Percentiles rank a stretch among this genome's conserved stretches.
These are phyloP conservation scores for Sporisorium iseilematis-ciliati DNA, from an alignment of 1,284 basidiomycete species.

Conservation along the genomic window DNA sequence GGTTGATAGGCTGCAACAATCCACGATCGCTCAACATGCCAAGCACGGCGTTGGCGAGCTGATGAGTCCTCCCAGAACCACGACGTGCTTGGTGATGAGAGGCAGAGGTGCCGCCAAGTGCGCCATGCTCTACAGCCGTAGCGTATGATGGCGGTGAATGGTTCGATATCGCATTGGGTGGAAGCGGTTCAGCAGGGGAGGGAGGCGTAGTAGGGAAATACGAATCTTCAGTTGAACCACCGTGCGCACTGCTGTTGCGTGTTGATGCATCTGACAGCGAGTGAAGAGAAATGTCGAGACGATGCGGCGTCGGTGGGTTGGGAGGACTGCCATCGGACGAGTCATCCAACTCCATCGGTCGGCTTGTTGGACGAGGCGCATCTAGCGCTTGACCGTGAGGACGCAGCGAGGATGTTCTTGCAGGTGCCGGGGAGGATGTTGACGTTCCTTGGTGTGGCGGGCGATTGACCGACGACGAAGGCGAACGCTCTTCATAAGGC, in stretches of 20 bases:
- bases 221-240: constrained; percentile 28
- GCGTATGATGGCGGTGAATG: constrained; percentile 36
- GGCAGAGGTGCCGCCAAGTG: constrained; percentile 37
- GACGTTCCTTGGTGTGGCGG: constrained; percentile 2
- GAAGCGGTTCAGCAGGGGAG: constrained; percentile 23
- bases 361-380: constrained; percentile 22
- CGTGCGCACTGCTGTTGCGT: constrained; percentile 10
- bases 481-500: constrained; percentile 45
- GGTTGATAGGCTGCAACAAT: constrained; percentile 48
- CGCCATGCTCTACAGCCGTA: constrained; percentile 28
- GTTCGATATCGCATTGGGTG: constrained; percentile 9
- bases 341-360: constrained; percentile 37
- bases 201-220: constrained; percentile 48
- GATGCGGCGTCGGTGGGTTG: constrained; percentile 74
- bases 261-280: constrained; percentile 46
- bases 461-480: constrained; percentile 27
- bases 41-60: constrained; percentile 58
- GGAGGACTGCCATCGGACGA: constrained; percentile 67
- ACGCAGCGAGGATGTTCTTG: constrained; percentile 39
- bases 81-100: constrained; percentile 48
- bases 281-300: constrained; percentile 73
- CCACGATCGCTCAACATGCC: constrained; percentile 60
- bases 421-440: constrained; percentile 24
- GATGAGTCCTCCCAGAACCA: constrained; percentile 50
- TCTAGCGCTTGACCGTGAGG: constrained; percentile 12